Base-by-base conservation (phyloP, 768 basidiomycete species). In the Boletus rubropictus region DNA sequence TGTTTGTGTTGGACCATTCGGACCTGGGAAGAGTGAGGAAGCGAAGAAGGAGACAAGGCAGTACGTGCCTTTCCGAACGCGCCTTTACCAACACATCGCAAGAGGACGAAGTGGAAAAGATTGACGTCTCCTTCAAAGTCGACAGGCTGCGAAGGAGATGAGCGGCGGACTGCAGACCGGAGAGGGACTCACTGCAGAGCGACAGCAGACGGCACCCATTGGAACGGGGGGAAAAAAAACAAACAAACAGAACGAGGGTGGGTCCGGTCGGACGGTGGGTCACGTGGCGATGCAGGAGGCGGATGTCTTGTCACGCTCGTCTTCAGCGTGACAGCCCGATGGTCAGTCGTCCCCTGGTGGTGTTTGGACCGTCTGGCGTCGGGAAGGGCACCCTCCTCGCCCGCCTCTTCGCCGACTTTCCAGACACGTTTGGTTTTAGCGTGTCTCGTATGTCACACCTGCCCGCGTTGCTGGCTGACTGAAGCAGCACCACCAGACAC, bases 1-100 rank as follows among this genome's bases (percentile, higher is more conserved):
- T 97, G 90, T 64, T 97, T 99, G 73, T 98, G 96, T 69, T 99
- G 95, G 7, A 99, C 96, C 50, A 99, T 95, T 36, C 96, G 87
- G 71, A 99, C 95, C 95, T 98, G 54, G 34, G 15, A 17, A 24
- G 8, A 20, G 58, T 55, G 38, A 47, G 57, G 59, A 48, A 2
- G 28, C 4, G 41, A 54, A 24, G 36, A 45, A 22, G 27, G 44
- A 41, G 9, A 32, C n/a, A n/a, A n/a, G 31, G 24, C 20, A 24
- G 39, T 15, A 12, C 9, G 44, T 28, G 93, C 95, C 82, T 99
- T 98, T 64, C 95, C 95, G 68, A 99, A 98, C 1, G 95, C 95
- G 42, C 95, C 95, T 67, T 97, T 97, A 18, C 95, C 95, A n/a
- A 99, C 94, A 55, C 91, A 94, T 58, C 95, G 77, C 17, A 98